Base-by-base conservation (phyloP, 345 rosid genomes). In the Gossypioides kirkii region DNA sequence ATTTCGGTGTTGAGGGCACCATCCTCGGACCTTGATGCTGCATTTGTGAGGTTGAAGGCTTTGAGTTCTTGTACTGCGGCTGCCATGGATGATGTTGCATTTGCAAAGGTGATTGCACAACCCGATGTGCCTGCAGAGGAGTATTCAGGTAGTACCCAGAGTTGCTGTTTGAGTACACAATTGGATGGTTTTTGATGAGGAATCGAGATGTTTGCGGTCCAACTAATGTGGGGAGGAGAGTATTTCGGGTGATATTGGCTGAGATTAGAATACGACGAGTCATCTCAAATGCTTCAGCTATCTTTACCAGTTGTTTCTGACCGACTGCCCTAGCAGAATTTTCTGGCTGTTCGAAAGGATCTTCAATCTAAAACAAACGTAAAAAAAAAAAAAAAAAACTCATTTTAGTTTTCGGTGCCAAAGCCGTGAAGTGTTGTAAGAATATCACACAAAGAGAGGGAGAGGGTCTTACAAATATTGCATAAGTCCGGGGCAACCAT, bases 301-400 rank as follows among this genome's bases (percentile, higher is more conserved):
- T 90, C 77, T 67, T 85, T 12, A 52, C 72, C 78, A 94, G 76
- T 75, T 86, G 84, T 71, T 72, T 80, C 53, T 80, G 76, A 46
- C 83, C 80, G 11, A 94, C 95, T 25, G 87, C 80, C 73, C 97
- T 86, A 25, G 97, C 95, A 54, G 91, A 58, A 78, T 92, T 94
- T 82, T 82, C 89, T 10, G 93, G 92, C 82, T 88, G 97, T 85
- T 92, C 97, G 18, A 90, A 87, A 23, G 97, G 98, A 84, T 94
- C 98, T 85, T 94, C 98, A 58, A 92, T 80, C 97, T 94, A 75
- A 72, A 72, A 50, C 53, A 70, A 73, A 63, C 67, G 78, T 14
- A 3, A 32, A 32, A 4, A 32, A 4, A n/a, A n/a, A n/a, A 38
- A 75, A 53, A 52, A 22, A 5, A 3, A 46, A n/a, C 23, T 54